Percentiles rank a stretch among this genome's conserved stretches.
phyloP scores from a whole-genome alignment of 73 alveolate species.

The Blepharisma japonicum region DNA sequence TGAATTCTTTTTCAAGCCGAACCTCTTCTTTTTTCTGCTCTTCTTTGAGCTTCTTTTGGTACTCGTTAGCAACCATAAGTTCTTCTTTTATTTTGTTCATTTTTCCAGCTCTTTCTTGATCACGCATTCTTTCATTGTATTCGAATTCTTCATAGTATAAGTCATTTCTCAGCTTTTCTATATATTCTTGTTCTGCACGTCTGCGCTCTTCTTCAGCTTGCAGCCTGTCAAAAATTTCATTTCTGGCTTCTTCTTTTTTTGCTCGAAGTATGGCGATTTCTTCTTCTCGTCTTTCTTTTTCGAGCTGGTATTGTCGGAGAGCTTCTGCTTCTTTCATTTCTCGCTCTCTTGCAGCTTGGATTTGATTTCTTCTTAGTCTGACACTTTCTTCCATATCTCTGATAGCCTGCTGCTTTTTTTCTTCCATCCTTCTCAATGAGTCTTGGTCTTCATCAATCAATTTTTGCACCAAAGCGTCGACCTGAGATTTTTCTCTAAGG shows the following conservation, averaged over 20 bases:
- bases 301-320: conserved; percentile 59
- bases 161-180: conserved; percentile 81
- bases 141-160: conserved; percentile 70
- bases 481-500: conserved; percentile 53
- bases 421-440: neutral
- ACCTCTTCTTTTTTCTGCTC: conserved; percentile 70
- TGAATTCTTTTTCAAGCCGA: conserved; percentile 76
- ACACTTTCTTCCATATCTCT: conserved; percentile 65
- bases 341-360: conserved; percentile 57
- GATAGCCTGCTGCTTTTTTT: conserved; percentile 44
- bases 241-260: conserved; percentile 70
- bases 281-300: conserved; percentile 62
- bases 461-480: conserved; percentile 47
- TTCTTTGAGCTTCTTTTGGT: conserved; percentile 71
- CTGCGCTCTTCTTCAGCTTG: conserved; percentile 68
- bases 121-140: conserved; percentile 68
- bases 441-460: conserved; percentile 60
- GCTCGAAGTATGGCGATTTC: conserved; percentile 66
- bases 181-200: conserved; percentile 79
- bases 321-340: conserved; percentile 57
- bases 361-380: conserved; percentile 55
- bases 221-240: conserved; percentile 69
- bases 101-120: conserved; percentile 68
- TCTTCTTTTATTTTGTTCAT: conserved; percentile 67
- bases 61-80: conserved; percentile 66